phyloP scores from a whole-genome alignment of 495 filamentous ascomycete species.

The Xylaria flabelliformis region DNA sequence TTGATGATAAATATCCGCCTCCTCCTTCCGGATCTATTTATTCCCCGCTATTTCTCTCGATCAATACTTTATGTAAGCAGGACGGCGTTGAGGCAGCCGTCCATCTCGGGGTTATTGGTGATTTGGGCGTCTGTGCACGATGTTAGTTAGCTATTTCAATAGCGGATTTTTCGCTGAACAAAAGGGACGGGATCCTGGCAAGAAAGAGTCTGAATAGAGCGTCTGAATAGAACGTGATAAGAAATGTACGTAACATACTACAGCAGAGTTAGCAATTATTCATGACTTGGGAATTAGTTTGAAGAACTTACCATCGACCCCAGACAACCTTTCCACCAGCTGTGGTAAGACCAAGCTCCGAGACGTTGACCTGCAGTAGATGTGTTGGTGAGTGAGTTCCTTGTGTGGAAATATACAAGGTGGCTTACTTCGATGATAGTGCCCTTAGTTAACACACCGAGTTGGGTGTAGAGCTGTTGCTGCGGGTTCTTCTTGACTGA shows the following conservation, averaged over 20 bases:
- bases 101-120: constrained; percentile 73
- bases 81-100: constrained; percentile 49
- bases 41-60: too few relatives aligned
- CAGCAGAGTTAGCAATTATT: background rate
- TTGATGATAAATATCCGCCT: background rate
- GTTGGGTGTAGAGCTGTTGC: constrained; percentile 91
- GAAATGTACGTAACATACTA: constrained; percentile 72
- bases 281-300: background rate
- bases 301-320: constrained; percentile 42
- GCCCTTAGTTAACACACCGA: constrained; percentile 88
- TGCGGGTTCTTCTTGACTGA: constrained; percentile 98
- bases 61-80: background rate
- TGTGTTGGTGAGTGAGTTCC: background rate
- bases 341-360: constrained; percentile 90
- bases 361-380: constrained; percentile 73
- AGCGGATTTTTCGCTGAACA: too few relatives aligned
- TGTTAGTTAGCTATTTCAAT: constrained; percentile 68
- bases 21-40: background rate
- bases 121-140: constrained; percentile 73
- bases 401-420: background rate
- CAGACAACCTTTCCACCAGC: constrained; percentile 94
- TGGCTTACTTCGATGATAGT: constrained; percentile 75
- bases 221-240: constrained; percentile 73
- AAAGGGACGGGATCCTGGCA: background rate
- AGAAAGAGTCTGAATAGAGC: too few relatives aligned